A percentile compares a stretch with the other conserved stretches of the same genome.
Conservation (phyloP, 1,139 yeast species). For the Sugiyamaella sp. region DNA sequence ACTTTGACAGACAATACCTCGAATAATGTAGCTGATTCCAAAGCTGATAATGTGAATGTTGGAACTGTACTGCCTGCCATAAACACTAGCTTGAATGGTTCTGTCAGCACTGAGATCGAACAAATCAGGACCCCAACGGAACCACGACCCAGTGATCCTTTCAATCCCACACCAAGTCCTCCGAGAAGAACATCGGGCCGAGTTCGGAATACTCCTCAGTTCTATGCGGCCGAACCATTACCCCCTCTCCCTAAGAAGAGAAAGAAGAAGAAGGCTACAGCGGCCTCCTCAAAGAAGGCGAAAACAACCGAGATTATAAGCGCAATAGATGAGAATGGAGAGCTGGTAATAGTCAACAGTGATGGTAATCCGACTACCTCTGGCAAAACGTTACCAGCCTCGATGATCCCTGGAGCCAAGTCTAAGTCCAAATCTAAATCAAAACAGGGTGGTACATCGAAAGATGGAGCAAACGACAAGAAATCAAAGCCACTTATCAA, state of each 20-base stretch:
- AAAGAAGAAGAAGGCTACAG: constrained; percentile 19
- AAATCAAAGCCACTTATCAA: constrained; percentile 18
- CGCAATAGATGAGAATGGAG: not conserved
- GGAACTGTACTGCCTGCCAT: not conserved
- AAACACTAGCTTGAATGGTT: not conserved
- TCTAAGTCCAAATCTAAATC: constrained; percentile 11
- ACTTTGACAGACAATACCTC: not conserved
- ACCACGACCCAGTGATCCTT: constrained; percentile 15
- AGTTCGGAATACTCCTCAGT: constrained; percentile 30
- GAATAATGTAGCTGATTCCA: not conserved
- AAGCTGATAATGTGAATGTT: not conserved
- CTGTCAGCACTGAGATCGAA: not conserved
- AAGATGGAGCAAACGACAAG: constrained; percentile 1
- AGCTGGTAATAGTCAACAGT: constrained; percentile 11
- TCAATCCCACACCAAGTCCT: constrained; percentile 18
- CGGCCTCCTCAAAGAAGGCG: not conserved
- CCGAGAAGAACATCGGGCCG: constrained; percentile 30
- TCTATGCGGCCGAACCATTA: constrained; percentile 30
- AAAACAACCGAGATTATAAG: not conserved
- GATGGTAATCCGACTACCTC: constrained; percentile 9
- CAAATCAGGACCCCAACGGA: not conserved
- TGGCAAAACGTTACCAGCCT: constrained; percentile 12
- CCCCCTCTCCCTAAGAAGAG: constrained; percentile 23
- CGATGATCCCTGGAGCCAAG: constrained; percentile 10
- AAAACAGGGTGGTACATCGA: not conserved